Evolutionary conservation across 805 yeast species (phyloP).

Genomic region (Teunomyces lycoperdinae): DNA sequence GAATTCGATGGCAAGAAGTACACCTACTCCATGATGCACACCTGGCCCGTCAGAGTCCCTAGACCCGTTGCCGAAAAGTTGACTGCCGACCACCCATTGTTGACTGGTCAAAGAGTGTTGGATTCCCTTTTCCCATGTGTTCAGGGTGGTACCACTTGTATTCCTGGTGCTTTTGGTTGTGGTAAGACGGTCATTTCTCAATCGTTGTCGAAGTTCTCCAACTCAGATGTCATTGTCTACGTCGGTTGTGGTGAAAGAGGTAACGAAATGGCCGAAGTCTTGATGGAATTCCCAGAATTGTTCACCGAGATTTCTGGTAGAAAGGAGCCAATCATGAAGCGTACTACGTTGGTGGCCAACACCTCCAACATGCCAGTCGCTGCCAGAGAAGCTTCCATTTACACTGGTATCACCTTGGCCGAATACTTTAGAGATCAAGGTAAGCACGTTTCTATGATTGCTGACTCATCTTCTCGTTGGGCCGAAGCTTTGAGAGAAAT

Average conservation of each 20-base stretch:
- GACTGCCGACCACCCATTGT: constrained; percentile 89
- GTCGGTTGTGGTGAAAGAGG: constrained; percentile 98
- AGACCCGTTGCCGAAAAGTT: constrained; percentile 96
- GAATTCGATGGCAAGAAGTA: constrained; percentile 88
- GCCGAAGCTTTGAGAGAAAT: constrained; percentile 99
- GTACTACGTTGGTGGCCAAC: constrained; percentile 97
- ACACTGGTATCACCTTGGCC: constrained; percentile 97
- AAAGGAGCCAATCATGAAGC: constrained; percentile 98
- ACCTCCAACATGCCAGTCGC: constrained; percentile 99
- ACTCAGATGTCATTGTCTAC: constrained; percentile 94
- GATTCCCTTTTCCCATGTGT: constrained; percentile 98
- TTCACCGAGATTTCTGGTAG: constrained; percentile 87
- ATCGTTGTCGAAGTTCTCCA: constrained; percentile 93
- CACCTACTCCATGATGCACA: constrained; percentile 90
- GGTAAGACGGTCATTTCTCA: constrained; percentile 99
- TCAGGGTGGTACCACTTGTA: constrained; percentile 99
- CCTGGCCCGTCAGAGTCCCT: constrained; percentile 99
- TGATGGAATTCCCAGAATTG: constrained; percentile 99
- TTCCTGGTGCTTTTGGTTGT: constrained; percentile 99
- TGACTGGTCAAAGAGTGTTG: constrained; percentile 98
- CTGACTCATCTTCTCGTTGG: constrained; percentile 99
- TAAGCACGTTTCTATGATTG: constrained; percentile 98
- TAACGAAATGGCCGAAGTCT: constrained; percentile 98
- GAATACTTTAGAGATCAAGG: constrained; percentile 99
- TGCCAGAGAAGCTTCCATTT: constrained; percentile 99